These are phyloP conservation scores for Jaapia argillacea DNA, from an alignment of 768 basidiomycete species.

Conservation along the genomic window DNA sequence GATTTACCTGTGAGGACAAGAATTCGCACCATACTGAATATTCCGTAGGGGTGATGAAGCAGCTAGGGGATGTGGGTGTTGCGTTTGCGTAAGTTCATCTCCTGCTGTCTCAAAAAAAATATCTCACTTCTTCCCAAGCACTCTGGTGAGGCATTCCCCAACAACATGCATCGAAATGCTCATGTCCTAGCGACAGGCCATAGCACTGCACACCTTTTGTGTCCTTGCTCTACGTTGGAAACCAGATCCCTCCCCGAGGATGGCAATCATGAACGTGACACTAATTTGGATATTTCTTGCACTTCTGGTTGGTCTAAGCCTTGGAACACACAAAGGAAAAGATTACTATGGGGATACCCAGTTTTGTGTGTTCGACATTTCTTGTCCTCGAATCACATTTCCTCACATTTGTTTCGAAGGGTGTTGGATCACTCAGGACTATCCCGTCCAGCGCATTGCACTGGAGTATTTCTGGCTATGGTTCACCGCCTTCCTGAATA, in stretches of 20 bases:
- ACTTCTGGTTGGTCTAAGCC: slow-evolving; percentile 29
- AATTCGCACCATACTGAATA: neutral
- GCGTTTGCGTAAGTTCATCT: slow-evolving; percentile 22
- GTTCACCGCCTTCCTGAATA: slow-evolving; percentile 30
- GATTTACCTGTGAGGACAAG: neutral
- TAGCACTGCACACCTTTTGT: slow-evolving; percentile 30
- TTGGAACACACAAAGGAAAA: slow-evolving; percentile 22
- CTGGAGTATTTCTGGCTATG: slow-evolving; percentile 48
- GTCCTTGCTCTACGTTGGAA: slow-evolving; percentile 25
- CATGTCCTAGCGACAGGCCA: slow-evolving; percentile 13
- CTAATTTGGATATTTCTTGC: slow-evolving; percentile 30
- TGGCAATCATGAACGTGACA: slow-evolving; percentile 21
- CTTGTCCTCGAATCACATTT: neutral
- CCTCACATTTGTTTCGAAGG: slow-evolving; percentile 18
- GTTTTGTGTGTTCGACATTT: slow-evolving; percentile 22
- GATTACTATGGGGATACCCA: slow-evolving; percentile 32
- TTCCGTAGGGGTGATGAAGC: slow-evolving; percentile 23
- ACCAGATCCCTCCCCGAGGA: slow-evolving; percentile 16
- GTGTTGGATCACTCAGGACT: slow-evolving; percentile 38
- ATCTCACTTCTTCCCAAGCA: too few relatives aligned
- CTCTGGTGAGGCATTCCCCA: too few relatives aligned
- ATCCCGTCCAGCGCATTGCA: slow-evolving; percentile 27
- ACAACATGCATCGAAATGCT: neutral
- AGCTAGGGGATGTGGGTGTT: slow-evolving; percentile 31
- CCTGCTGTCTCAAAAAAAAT: neutral